These are phyloP conservation scores for Stephania cephalantha DNA, from an alignment of 164 flowering plant genomes.

Conservation along the genomic window DNA sequence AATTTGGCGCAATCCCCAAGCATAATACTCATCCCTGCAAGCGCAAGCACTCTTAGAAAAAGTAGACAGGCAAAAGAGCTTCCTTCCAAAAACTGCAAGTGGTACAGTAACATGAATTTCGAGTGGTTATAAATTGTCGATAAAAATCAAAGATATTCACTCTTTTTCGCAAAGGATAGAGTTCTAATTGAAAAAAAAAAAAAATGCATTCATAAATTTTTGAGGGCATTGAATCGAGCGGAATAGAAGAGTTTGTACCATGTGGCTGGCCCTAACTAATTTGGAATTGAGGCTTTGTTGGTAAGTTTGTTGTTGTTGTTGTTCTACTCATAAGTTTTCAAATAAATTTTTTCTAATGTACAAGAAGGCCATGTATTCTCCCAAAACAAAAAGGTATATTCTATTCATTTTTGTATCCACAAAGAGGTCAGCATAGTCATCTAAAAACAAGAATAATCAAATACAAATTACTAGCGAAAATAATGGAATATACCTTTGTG, in stretches of 20 bases:
- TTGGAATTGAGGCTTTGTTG: no score
- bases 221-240: no score
- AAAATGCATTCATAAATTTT: not conserved
- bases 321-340: no score
- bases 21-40: conserved; percentile 91
- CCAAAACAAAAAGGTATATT: not conserved
- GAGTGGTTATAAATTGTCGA: not conserved
- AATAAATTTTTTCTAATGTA: not conserved
- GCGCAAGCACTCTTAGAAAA: conserved; percentile 2
- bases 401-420: not conserved
- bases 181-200: no score
- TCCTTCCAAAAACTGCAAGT: not conserved
- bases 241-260: no score
- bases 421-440: not conserved
- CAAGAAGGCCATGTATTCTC: not conserved
- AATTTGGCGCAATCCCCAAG: conserved; percentile 91
- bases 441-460: not conserved
- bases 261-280: no score
- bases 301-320: no score
- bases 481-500: conserved; percentile 61
- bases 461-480: not conserved
- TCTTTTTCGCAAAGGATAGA: not conserved
- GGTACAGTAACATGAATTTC: not conserved
- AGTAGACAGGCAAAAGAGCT: not conserved
- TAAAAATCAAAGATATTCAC: no score